Base-by-base conservation (phyloP, 139 green algal species). In the Pleodorina starrii region DNA sequence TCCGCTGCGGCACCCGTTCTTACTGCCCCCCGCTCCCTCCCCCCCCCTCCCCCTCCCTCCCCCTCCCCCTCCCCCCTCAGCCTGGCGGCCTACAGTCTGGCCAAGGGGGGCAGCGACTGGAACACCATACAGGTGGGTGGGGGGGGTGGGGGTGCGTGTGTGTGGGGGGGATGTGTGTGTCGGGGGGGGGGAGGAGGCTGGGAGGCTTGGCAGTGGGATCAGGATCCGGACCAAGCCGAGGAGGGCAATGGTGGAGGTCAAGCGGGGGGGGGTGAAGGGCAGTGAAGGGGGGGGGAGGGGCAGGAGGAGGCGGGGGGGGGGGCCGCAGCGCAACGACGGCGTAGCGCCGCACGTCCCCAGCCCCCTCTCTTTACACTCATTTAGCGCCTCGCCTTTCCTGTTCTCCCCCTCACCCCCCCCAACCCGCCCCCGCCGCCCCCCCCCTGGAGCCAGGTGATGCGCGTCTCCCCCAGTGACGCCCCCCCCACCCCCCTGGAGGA, bases 31-130 rank as follows among this genome's bases (percentile, higher is more conserved):
- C 12, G 6, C 72, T 59, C 42, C 40, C 2, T 35, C 42, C 72
- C 21, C 1, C 42, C 72, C 25, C 16, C 42, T 38, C 40, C 27
- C 40, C 38, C 4, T 38, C n/a, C 32, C 68, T 17, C 35, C 40
- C 43, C 23, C 46, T 46, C 44, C 42, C 46, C 44, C 46, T 42
- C 54, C 42, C 40, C 14, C 32, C 50, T 7, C 80, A 79, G 82
- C 27, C 44, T 95, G 36, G 46, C 97, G 84, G 94, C 96, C 1
- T 99, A 98, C 93, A 92, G 76, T 25, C 85, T 97, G 12, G 92
- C 57, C 86, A 93, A n/a, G 21, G 95, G 95, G 46, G 97, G 97
- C 63, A 94, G 83, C 50, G 96, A 98, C 93, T 99, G 96, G 96
- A 69, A 84, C 50, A 94, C 57, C 11, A 95, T 98, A 60, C 90